Base-by-base conservation (phyloP, 2,329 filamentous ascomycete species). In the Tolypocladium tropicale region DNA sequence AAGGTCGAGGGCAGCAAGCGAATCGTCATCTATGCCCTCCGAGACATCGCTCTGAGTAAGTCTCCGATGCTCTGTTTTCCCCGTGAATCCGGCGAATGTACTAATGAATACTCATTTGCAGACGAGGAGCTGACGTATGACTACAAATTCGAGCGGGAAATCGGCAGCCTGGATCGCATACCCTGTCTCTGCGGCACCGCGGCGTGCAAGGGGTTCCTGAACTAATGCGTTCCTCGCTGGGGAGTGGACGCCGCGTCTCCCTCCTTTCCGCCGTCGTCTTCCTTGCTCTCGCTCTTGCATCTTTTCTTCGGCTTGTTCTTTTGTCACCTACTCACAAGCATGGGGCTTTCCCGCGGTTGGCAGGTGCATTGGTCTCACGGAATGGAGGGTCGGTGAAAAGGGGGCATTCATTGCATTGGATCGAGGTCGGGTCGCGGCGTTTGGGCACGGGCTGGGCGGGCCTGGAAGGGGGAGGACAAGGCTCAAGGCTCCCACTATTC, bases 41-140 rank as follows among this genome's bases (percentile, higher is more conserved):
- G 94, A 69, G 93, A 97, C 72, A 99, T 99, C 73, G 84, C 84
- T 64, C 85, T 93, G 80, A 94, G 94, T 96, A 82, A 79, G 89
- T 84, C 49, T 41, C 4, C 39, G 11, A 4, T 30, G 2, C 11
- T 28, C 34, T 16, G 14, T 4, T 18, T 7, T 6, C 7, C 25
- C 10, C 43, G 12, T n/a, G 25, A 18, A 28, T 11, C 12, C 7
- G 46, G 28, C 18, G 3, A 16, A 33, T 18, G 7, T 18, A 58
- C 67, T 68, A 59, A 70, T 61, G 52, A 34, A 54, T 56, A n/a
- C 61, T 57, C 63, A 68, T 5, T 53, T 54, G 59, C 68, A 99
- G 94, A 96, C 70, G 94, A 99, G 75, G 94, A 99, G 78, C 85
- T 99, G 70, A 99, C 94, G 2, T 99, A 99, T 76, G 94, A 99